phyloP scores from a whole-genome alignment of 1,139 yeast genomes.

The Nakaseomyces delphensis region DNA sequence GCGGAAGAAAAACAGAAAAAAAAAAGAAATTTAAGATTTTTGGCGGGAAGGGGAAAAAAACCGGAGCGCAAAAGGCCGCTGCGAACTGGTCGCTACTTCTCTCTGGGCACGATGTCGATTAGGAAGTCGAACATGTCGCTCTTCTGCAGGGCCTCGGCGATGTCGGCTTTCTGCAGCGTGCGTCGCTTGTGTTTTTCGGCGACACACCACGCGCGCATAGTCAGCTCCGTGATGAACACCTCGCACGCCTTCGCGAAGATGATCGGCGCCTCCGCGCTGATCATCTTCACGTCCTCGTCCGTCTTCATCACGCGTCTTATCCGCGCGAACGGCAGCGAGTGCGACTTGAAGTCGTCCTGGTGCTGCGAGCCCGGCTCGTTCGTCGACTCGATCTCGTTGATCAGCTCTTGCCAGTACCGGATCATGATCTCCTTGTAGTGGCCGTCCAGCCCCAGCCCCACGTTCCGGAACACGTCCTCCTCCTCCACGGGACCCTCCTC shows the following conservation, averaged over 20 bases:
- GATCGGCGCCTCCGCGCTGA: constrained; percentile 95
- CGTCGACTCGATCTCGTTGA: constrained; percentile 65
- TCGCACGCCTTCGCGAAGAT: constrained; percentile 97
- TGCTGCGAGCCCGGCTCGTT: constrained; percentile 28
- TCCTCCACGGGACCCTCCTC: constrained; percentile 12
- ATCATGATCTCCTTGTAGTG: constrained; percentile 80
- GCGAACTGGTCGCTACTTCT: not conserved
- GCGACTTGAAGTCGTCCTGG: constrained; percentile 69
- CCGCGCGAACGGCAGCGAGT: constrained; percentile 88
- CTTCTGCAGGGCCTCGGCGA: constrained; percentile 89
- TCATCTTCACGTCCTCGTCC: constrained; percentile 95
- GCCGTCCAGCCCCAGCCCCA: constrained; percentile 85
- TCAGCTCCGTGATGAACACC: constrained; percentile 86
- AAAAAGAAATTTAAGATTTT: too few species aligned
- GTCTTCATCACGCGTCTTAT: constrained; percentile 93
- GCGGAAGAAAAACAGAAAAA: too few species aligned
- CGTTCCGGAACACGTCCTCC: constrained; percentile 76
- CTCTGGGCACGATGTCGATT: constrained; percentile 79
- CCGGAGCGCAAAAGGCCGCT: too few species aligned
- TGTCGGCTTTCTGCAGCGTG: constrained; percentile 86
- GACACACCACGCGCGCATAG: constrained; percentile 98
- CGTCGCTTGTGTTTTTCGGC: constrained; percentile 94
- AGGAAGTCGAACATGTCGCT: constrained; percentile 95
- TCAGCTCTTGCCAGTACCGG: constrained; percentile 95
- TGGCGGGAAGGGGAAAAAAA: too few species aligned